These are phyloP conservation scores for Candida ovalis DNA, from an alignment of 805 yeast species.

Conservation along the genomic window DNA sequence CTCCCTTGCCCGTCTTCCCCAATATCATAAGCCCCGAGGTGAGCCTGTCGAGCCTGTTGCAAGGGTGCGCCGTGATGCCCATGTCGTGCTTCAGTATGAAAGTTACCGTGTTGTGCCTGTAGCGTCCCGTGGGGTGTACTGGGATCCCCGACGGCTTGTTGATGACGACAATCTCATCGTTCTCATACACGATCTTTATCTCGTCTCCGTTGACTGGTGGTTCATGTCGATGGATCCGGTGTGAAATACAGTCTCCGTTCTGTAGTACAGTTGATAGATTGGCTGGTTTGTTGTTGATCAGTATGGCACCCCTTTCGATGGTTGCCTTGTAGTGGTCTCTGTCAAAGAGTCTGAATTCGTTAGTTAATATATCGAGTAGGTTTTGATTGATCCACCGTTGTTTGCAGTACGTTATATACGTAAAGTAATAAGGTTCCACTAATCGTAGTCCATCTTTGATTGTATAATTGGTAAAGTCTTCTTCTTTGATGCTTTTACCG, in stretches of 20 bases:
- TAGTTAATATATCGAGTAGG: slow-evolving; percentile 72
- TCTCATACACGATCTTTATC: slow-evolving; percentile 66
- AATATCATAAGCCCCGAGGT: slow-evolving; percentile 93
- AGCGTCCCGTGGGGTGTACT: slow-evolving; percentile 91
- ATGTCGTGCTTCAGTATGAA: slow-evolving; percentile 70
- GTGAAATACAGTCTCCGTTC: slow-evolving; percentile 82
- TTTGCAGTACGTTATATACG: slow-evolving; percentile 89
- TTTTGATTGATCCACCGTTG: slow-evolving; percentile 86
- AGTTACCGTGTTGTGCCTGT: slow-evolving; percentile 71
- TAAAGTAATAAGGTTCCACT: slow-evolving; percentile 82
- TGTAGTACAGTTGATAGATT: slow-evolving; percentile 57
- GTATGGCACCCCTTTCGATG: slow-evolving; percentile 62
- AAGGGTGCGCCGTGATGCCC: slow-evolving; percentile 67
- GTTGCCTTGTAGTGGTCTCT: slow-evolving; percentile 59
- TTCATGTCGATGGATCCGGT: slow-evolving; percentile 83
- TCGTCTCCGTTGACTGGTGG: slow-evolving; percentile 68
- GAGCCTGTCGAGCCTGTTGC: slow-evolving; percentile 83
- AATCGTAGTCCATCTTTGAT: slow-evolving; percentile 57
- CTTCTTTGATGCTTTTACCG: slow-evolving; percentile 37
- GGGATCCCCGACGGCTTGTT: slow-evolving; percentile 96
- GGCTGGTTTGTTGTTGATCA: slow-evolving; percentile 66
- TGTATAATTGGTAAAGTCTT: slow-evolving; percentile 48
- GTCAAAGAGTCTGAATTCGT: slow-evolving; percentile 81
- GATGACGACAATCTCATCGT: slow-evolving; percentile 72
- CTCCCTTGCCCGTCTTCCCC: slow-evolving; percentile 77